Base-by-base conservation (phyloP, 2,329 filamentous ascomycete genomes). In the Dactylellina haptotyla region DNA sequence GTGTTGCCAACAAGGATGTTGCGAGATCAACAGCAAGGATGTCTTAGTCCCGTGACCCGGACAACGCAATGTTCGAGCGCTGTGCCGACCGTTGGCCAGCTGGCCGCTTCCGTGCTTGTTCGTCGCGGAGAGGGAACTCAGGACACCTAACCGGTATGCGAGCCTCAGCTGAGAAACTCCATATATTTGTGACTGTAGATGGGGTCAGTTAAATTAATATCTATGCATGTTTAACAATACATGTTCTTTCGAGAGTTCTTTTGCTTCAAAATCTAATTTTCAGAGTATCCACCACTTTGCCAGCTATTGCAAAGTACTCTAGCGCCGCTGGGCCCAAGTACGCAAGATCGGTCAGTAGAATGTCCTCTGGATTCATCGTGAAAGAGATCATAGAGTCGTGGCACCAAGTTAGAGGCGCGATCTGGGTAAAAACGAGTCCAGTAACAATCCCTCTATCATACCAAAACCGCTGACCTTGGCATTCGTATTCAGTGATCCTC, bases 371-470 rank as follows among this genome's bases (percentile, higher is more conserved):
- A 28, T 18, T 48, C 50, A 51, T 61, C 16, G 20, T 39, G 48
- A 30, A 50, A 12, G 62, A 10, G 8, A 73, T 12, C 37, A 73
- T 66, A 5, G 61, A 65, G 14, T 73, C 58, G 28, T 61, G 41
- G 26, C 69, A 73, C 69, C 69, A 66, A 20, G 61, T 66, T 12
- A 73, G 45, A 16, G 53, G 61, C 10, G 54, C 56, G 18, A 73
- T 66, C 23, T 66, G 69, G 9, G 48, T 53, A 30, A 72, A 73
- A 26, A 66, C 48, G 5, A 66, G 46, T 9, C 69, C 61, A 4
- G 54, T 16, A 34, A 73, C 61, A 12, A 73, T 73, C 6, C 54
- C 54, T 43, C 62, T 66, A 20, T 39, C 28, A 23, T 73, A 62
- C 53, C 51, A 66, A 25, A 66, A 66, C 20, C 4, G 25, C 23